Evolutionary conservation across 2,329 filamentous ascomycete genomes (phyloP), one percentile per base, ranked within the genome.

Genomic region (Penicillium sp.): DNA sequence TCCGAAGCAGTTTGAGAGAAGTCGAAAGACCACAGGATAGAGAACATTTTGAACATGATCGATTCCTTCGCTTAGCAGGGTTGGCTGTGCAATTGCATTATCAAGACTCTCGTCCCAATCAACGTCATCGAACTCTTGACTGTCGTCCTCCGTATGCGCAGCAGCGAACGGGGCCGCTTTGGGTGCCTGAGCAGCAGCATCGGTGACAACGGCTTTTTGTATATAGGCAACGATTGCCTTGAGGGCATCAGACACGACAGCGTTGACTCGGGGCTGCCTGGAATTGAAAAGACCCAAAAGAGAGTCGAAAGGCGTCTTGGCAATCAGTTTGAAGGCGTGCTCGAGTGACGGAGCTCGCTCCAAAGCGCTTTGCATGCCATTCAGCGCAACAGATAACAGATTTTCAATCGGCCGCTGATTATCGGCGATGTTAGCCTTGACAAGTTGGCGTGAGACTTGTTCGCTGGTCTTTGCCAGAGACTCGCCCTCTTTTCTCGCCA

Each of bases 1-100:
- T 6, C 81, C 81, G 58, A 84, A 83, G 44, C 76, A 76, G 50
- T 80, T 82, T 1, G 81, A 84, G 24, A 83, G 64, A 26, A 84
- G 69, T 18, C 74, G 75, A 51, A 71, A 74, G 18, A 83, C 63
- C 11, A 73, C 66, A 9, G 73, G 73, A 46, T 77, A 72, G 32
- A 81, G 64, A 27, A 70, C 66, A 13, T 69, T 66, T 26, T 75
- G 60, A 29, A 76, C 58, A 41, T 65, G 59, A 39, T 61, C 57
- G 33, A 68, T 57, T 25, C 55, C 63, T 42, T 57, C 52, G 26
- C 51, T 55, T 11, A 57, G 47, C 27, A 57, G 47, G 27, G 43
- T 39, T 34, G 66, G 59, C 26, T 67, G 64, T 6, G 65, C 55
- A 37, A 70, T 66, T 3, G 65, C 59, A 35, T 77, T 75, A 48